Evolutionary conservation across 345 rosid genomes (phyloP), one percentile per base, ranked within the genome.

Genomic region (Gossypium herbaceum): DNA sequence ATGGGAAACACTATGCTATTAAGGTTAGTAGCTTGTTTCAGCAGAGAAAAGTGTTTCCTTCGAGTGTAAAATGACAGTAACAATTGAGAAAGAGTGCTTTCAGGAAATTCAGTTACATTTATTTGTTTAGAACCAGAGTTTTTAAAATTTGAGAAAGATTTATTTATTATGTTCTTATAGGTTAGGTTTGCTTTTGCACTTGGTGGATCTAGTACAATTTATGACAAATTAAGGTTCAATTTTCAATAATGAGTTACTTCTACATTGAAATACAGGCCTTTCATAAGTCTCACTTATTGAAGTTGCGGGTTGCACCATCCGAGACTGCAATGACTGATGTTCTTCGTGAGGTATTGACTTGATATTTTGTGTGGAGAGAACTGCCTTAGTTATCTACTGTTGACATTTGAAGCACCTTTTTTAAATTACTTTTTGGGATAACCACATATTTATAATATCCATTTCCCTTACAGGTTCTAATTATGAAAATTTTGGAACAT

Each of bases 261-360:
- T 45, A 47, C 69, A 68, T 77, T 76, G 59, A 72, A 51, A 75
- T 82, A 47, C 81, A 95, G 99, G 94, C 98, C 56, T 95, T 95
- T 80, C 98, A 91, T 75, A 93, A 93, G 87, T 95, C 99, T 43
- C 96, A 95, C 81, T 82, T 95, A 50, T 77, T 82, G 72, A 93
- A 90, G 87, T 83, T 86, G 82, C 89, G 97, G 22, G 99, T 95
- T 80, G 93, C 90, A 75, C 99, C 99, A 78, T 95, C 97, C 61
- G 99, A 95, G 88, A 95, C 97, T 61, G 98, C 99, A 77, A 95
- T 95, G 99, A 86, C 89, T 39, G 99, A 95, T 83, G 99, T 95
- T 75, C 88, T 88, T 76, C 92, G 99, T 44, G 98, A 95, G 92
- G 99, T 95, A 89, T 61, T 66, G 72, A 27, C 64, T 64, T 52